phyloP scores from a whole-genome alignment of 257 asterid genomes.

The Osmanthus fragrans region DNA sequence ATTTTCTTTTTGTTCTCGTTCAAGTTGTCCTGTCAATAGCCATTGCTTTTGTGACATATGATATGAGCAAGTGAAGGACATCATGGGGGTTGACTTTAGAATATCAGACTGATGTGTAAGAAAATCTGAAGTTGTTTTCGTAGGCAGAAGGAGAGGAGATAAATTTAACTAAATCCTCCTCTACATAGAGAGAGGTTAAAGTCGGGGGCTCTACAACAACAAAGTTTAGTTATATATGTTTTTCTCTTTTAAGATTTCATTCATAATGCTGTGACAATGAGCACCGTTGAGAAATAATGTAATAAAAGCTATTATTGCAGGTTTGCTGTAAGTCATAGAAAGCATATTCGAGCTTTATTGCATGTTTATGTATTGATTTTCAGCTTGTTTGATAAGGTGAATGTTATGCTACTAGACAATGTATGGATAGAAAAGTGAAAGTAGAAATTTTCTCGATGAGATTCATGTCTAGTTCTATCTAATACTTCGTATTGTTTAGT shows the following conservation, averaged over 20 bases:
- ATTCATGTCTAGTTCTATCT: background rate
- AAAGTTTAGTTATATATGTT: slow-evolving; percentile 27
- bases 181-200: too few relatives aligned
- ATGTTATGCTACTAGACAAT: background rate
- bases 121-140: too few relatives aligned
- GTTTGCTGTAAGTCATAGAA: slow-evolving; percentile 14
- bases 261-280: slow-evolving; percentile 32
- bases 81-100: too few relatives aligned
- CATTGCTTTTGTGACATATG: too few relatives aligned
- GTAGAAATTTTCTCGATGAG: too few relatives aligned
- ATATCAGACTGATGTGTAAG: too few relatives aligned
- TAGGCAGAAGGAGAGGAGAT: too few relatives aligned
- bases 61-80: too few relatives aligned
- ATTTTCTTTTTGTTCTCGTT: too few relatives aligned
- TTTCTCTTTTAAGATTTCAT: slow-evolving; percentile 4
- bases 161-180: too few relatives aligned
- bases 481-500: background rate
- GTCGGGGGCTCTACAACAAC: slow-evolving; percentile 13
- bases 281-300: slow-evolving; percentile 26
- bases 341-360: slow-evolving; percentile 3
- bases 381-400: background rate
- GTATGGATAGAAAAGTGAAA: background rate
- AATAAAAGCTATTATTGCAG: slow-evolving; percentile 25
- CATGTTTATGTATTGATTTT: slow-evolving; percentile 17
- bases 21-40: too few relatives aligned